These are phyloP conservation scores for Clitoria ternatea DNA, from an alignment of 306 rosid species.

Conservation along the genomic window DNA sequence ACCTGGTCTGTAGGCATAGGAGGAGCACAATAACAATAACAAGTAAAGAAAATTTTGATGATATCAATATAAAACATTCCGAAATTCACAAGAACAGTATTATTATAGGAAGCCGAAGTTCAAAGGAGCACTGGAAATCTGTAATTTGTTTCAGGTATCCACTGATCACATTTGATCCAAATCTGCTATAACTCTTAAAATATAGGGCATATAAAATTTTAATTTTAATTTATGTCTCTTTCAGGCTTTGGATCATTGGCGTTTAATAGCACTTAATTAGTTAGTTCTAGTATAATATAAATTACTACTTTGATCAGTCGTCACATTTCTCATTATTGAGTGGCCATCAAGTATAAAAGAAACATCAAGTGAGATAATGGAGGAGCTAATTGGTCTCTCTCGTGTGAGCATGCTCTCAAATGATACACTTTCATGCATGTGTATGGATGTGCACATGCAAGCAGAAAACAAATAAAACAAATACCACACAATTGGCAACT, in stretches of 20 bases:
- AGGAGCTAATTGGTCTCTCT: neutral
- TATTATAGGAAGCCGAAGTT: constrained; percentile 7
- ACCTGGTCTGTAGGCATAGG: neutral
- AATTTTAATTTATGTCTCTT: constrained; percentile 5
- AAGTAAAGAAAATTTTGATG: neutral
- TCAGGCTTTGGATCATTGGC: neutral
- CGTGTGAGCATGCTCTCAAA: neutral
- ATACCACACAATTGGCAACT: neutral
- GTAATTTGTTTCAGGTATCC: neutral
- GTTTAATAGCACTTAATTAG: constrained; percentile 1
- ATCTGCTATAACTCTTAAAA: neutral
- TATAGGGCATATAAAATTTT: neutral
- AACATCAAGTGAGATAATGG: neutral
- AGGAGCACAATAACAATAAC: neutral
- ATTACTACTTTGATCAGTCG: neutral
- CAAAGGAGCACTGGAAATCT: neutral
- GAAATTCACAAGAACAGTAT: neutral
- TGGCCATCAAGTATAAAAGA: neutral
- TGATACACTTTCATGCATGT: neutral
- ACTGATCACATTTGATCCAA: constrained; percentile 13
- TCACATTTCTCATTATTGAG: neutral
- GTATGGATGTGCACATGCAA: no score
- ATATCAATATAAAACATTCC: neutral
- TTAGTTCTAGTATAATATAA: neutral
- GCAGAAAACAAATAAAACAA: neutral